Evolutionary conservation across 306 rosid genomes (phyloP), one percentile per base, ranked within the genome.

Genomic region (Pachyrhizus erosus): DNA sequence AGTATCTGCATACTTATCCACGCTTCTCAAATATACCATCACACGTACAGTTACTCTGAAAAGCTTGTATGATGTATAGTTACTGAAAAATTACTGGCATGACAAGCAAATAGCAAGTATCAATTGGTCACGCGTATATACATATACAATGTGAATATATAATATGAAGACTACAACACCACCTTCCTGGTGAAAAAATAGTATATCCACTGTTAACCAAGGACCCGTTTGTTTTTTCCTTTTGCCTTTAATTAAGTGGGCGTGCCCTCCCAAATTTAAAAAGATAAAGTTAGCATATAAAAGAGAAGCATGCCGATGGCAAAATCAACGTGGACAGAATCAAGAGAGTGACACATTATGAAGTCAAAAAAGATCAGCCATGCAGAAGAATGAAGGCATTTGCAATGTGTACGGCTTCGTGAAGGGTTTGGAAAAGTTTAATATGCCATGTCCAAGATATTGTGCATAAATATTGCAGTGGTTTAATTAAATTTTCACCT

Each of bases 231-330:
- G 24, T 65, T 57, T 33, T 49, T 71, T 42, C 10, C 68, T 67
- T 74, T 75, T 75, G 58, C 43, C 87, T 84, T 84, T 80, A 61
- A 80, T 58, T 80, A 69, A 80, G 87, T 57, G 62, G 82, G 75
- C 58, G 64, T 85, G 85, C 76, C 67, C 51, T 80, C 48, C 81
- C 75, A 84, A 69, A 46, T 69, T 40, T 60, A 7, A 84, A 80
- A 80, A 85, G 75, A 49, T 5, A 80, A 80, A 80, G 85, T 15
- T 34, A 45, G 18, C 26, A 43, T 79, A 51, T 14, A 68, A 81
- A 82, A 80, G 43, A 58, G 5, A 43, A 83, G 23, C 87, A 84
- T 78, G 87, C 80, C 62, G 18, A 72, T 23, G 71, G 71, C 71
- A 78, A 78, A 26, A 83, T 76, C 77, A 73, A 75, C 81, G 76